These are phyloP conservation scores for Malassezia brasiliensis DNA, from an alignment of 1,284 basidiomycete genomes.

Conservation along the genomic window DNA sequence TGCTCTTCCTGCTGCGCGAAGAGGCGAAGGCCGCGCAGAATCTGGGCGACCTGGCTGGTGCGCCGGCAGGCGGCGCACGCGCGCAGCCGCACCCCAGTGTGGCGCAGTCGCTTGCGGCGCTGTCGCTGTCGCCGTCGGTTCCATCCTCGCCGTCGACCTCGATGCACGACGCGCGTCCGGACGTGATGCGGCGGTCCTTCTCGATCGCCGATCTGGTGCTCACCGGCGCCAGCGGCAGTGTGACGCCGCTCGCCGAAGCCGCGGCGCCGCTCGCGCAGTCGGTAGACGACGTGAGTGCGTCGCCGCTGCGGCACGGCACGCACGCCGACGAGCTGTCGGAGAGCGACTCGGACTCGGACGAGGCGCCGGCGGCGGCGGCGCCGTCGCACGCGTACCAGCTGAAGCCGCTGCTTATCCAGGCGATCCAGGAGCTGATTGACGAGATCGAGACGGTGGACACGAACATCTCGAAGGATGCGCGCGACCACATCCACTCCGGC, in stretches of 20 bases:
- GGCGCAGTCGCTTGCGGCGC: constrained; percentile 23
- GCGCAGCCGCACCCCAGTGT: constrained; percentile 16
- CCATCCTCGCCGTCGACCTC: constrained; percentile 19
- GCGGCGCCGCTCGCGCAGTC: neutral
- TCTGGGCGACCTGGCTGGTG: constrained; percentile 1
- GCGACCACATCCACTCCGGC: constrained; percentile 91
- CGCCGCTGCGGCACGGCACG: constrained; percentile 1
- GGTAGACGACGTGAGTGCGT: neutral
- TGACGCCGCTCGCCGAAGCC: neutral
- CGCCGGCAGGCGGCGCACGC: neutral
- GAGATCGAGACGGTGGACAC: constrained; percentile 93
- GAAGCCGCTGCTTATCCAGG: constrained; percentile 50
- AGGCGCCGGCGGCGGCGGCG: neutral
- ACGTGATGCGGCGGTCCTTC: constrained; percentile 19
- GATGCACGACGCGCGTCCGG: neutral
- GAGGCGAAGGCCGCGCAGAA: constrained; percentile 53
- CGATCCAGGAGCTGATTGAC: constrained; percentile 66
- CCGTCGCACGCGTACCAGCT: constrained; percentile 33
- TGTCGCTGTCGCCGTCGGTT: constrained; percentile 17
- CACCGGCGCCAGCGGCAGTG: neutral
- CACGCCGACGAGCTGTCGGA: constrained; percentile 1
- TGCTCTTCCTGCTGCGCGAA: constrained; percentile 83
- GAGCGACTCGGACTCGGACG: constrained; percentile 9
- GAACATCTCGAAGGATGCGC: constrained; percentile 84
- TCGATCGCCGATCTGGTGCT: constrained; percentile 40